Conservation (phyloP, 2,329 filamentous ascomycete species). For the Lojkania enalia region DNA sequence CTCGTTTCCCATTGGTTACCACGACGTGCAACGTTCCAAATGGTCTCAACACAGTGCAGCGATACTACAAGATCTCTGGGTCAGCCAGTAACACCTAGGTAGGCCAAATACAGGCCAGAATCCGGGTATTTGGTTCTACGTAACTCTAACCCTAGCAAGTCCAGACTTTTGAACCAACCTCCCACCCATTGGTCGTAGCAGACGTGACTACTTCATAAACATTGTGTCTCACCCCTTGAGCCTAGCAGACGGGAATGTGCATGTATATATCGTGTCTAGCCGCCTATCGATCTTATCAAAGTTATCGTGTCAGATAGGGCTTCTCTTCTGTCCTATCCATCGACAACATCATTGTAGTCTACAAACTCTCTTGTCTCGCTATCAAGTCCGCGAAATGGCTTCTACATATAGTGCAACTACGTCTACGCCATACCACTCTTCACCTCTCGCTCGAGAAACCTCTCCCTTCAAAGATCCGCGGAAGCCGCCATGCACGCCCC, state of each 20-base stretch:
- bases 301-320: conserved; percentile 25
- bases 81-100: not conserved
- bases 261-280: conserved; percentile 37
- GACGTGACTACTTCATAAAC: conserved; percentile 32
- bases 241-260: conserved; percentile 28
- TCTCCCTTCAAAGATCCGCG: conserved; percentile 34
- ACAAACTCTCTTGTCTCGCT: not conserved
- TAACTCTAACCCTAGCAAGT: conserved; percentile 32
- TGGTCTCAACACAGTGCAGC: conserved; percentile 2
- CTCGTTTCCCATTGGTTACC: conserved; percentile 27
- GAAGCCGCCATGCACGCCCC: conserved; percentile 27
- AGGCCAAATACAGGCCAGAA: conserved; percentile 28
- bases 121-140: conserved; percentile 36
- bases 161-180: conserved; percentile 30
- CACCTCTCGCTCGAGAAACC: conserved; percentile 26
- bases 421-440: conserved; percentile 24
- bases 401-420: conserved; percentile 5
- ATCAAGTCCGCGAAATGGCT: not conserved
- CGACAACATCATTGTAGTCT: conserved; percentile 4
- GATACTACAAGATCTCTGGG: conserved; percentile 5
- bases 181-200: conserved; percentile 21
- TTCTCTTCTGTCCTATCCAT: conserved; percentile 18
- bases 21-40: conserved; percentile 16
- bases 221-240: conserved; percentile 40
- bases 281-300: conserved; percentile 32